Percentiles rank a stretch among this genome's conserved stretches.
These are phyloP conservation scores for Blastobotrys ciferrii DNA, from an alignment of 1,139 yeast genomes.

Conservation along the genomic window DNA sequence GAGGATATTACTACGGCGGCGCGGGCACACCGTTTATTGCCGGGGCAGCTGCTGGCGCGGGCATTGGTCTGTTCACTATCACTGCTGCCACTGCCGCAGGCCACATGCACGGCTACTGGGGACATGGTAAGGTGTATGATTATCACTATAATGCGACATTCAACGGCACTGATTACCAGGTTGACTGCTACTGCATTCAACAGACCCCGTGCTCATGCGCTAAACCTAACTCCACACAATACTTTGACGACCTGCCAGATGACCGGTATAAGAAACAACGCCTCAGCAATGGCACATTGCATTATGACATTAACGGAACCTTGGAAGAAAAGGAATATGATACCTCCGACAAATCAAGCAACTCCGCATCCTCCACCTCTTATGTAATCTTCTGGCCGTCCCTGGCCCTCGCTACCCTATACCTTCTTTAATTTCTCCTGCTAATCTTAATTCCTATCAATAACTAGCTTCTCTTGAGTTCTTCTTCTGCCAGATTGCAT, in stretches of 20 bases:
- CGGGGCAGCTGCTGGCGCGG: slow-evolving; percentile 27
- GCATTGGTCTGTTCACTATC: slow-evolving; percentile 20
- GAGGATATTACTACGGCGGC: slow-evolving; percentile 29
- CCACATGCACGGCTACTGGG: slow-evolving; percentile 29
- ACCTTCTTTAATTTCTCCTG: background rate
- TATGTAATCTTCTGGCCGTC: background rate
- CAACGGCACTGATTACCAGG: slow-evolving; percentile 25
- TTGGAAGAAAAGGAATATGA: slow-evolving; percentile 13
- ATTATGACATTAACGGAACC: slow-evolving; percentile 26
- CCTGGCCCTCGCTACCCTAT: background rate
- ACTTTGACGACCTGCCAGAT: slow-evolving; percentile 23
- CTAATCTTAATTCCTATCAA: background rate
- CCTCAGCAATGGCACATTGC: slow-evolving; percentile 10
- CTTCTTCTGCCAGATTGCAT: too few species aligned
- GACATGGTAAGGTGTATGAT: slow-evolving; percentile 22
- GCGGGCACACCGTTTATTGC: slow-evolving; percentile 25
- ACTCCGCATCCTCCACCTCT: background rate
- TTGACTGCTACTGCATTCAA: slow-evolving; percentile 27
- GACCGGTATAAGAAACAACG: slow-evolving; percentile 13
- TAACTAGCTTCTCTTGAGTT: too few species aligned
- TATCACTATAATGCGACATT: slow-evolving; percentile 25
- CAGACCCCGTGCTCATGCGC: slow-evolving; percentile 29
- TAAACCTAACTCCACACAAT: slow-evolving; percentile 18
- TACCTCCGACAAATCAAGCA: background rate
- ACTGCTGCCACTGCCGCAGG: slow-evolving; percentile 11